Conservation (phyloP, 225 moss, liverwort and hornwort species). For the Ulota crispa region DNA sequence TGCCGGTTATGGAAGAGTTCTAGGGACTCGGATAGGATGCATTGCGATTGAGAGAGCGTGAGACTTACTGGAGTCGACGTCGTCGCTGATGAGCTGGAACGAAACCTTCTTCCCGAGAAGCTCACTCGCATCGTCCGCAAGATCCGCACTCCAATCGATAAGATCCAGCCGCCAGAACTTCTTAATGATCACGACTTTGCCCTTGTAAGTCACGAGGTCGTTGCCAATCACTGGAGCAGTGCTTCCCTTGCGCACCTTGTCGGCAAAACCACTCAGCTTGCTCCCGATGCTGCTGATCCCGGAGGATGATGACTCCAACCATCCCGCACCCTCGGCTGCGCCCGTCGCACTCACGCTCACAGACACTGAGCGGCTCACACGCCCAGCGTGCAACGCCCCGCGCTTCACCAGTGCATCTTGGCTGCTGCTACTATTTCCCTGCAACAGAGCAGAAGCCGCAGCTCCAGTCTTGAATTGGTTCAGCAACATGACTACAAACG, state of each 20-base stretch:
- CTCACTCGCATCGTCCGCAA: slow-evolving; percentile 42
- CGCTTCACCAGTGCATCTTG: background rate
- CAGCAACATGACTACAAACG: slow-evolving; percentile 13
- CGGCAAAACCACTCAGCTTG: slow-evolving; percentile 20
- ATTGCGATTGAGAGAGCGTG: background rate
- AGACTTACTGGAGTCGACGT: slow-evolving; percentile 31
- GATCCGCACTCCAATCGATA: slow-evolving; percentile 37
- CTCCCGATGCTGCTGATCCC: background rate
- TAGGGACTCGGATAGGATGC: background rate
- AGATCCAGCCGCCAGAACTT: slow-evolving; percentile 39
- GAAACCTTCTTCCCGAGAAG: slow-evolving; percentile 23
- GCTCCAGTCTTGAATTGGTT: slow-evolving; percentile 23
- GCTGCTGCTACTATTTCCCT: background rate
- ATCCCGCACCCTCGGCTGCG: slow-evolving; percentile 12
- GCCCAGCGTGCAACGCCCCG: background rate
- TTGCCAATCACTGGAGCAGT: background rate
- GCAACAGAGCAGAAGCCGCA: slow-evolving; percentile 16
- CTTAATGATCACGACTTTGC: slow-evolving; percentile 40
- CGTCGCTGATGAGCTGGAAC: slow-evolving; percentile 44
- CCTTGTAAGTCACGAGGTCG: slow-evolving; percentile 31
- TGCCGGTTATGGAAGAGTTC: background rate
- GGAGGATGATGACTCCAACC: slow-evolving; percentile 6
- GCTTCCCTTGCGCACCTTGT: background rate
- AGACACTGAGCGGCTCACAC: background rate
- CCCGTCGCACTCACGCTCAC: slow-evolving; percentile 23